Base-by-base conservation (phyloP, 2,329 filamentous ascomycete genomes). In the Epichloe brachyelytri region DNA sequence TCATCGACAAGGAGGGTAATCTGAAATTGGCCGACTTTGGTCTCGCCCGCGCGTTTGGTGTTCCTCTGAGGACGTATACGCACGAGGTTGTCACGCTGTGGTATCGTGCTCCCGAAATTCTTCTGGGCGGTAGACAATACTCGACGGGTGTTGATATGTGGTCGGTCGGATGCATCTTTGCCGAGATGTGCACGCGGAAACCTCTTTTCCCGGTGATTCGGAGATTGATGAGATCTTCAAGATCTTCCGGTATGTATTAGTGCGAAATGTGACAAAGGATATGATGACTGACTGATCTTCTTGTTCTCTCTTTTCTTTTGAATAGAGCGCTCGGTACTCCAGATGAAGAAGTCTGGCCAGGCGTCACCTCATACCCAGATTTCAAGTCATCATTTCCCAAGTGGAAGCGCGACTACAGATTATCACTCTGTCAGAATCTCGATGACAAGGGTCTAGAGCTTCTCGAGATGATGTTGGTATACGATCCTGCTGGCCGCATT, bases 131-230 rank as follows among this genome's bases (percentile, higher is more conserved):
- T 52, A 83, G 89, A 49, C 88, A 95, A 67, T 95, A 95, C 71
- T 93, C 87, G 14, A 95, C 89, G 14, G 89, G 89, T 52, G 88
- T 95, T 41, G 89, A 95, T 63, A 95, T 95, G 86, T 95, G 89
- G 89, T 93, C 87, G 34, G 83, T 90, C 47, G 89, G 89, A 55
- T 93, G 88, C 68, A 95, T 95, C 68, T 95, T 95, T 67, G 89
- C 90, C 10, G 89, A 95, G 69, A 95, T 95, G 90, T 94, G 88
- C 70, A 95, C 89, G 2, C 81, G 88, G 62, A 95, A 94, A 71
- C 88, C 89, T 5, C 75, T 95, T 43, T 95, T 95, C 74, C 89
- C 12, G 89, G 89, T 53, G 89, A 95, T 65, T 93, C 87, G 85
- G 68, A 71, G 49, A 71, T 71, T 62, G 69, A 71, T 53, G 68